Evolutionary conservation across 2,329 filamentous ascomycete genomes (phyloP).

Genomic region (Calonectria pauciramosa): DNA sequence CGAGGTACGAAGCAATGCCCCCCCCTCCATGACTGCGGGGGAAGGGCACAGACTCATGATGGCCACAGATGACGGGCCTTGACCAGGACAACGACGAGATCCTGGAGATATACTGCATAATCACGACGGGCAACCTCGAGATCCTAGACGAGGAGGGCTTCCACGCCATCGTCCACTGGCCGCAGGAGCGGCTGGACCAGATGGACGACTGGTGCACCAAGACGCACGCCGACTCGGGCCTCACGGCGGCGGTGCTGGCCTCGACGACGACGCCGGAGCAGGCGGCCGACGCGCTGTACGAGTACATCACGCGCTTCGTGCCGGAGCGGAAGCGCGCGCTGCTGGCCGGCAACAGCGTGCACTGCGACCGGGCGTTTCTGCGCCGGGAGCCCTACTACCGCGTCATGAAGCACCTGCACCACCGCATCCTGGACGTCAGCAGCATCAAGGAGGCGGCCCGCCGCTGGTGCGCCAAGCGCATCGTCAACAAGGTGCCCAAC

Average conservation of each 20-base stretch:
- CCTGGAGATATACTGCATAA: constrained; percentile 91
- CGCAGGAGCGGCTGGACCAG: constrained; percentile 75
- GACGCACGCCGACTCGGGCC: constrained; percentile 84
- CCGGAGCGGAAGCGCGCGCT: constrained; percentile 77
- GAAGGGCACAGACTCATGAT: constrained; percentile 25
- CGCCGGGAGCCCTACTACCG: constrained; percentile 78
- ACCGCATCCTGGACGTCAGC: constrained; percentile 93
- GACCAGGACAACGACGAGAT: constrained; percentile 85
- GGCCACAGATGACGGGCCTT: constrained; percentile 81
- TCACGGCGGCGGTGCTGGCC: constrained; percentile 81
- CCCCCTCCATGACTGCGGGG: background rate
- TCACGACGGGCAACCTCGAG: constrained; percentile 85
- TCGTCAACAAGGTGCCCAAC: constrained; percentile 71
- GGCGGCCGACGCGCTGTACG: constrained; percentile 80
- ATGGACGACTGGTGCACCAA: constrained; percentile 93
- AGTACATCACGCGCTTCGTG: constrained; percentile 81
- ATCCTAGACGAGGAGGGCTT: constrained; percentile 83
- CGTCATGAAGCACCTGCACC: constrained; percentile 84
- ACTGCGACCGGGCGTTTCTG: constrained; percentile 89
- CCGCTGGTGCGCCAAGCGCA: constrained; percentile 74
- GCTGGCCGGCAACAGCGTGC: constrained; percentile 92
- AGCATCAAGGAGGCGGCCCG: constrained; percentile 90
- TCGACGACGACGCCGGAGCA: constrained; percentile 80
- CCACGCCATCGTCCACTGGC: constrained; percentile 83
- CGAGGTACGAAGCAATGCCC: constrained; percentile 56